Evolutionary conservation across 2,329 filamentous ascomycete species (phyloP).

Genomic region (Exophiala aquamarina): DNA sequence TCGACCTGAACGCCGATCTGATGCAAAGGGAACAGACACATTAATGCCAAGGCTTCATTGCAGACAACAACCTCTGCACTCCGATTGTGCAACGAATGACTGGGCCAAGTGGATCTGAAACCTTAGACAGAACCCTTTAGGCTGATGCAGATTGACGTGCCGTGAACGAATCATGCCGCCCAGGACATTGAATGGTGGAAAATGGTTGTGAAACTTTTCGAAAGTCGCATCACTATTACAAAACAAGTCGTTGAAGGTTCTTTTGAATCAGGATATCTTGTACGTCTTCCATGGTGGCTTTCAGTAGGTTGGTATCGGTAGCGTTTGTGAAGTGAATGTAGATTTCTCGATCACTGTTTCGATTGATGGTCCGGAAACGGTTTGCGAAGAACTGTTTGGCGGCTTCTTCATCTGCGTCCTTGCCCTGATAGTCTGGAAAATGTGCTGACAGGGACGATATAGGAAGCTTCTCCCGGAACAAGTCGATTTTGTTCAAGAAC

Average conservation of each 20-base stretch:
- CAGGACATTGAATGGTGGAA: neutral
- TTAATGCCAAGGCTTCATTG: neutral
- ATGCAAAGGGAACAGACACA: too few species aligned
- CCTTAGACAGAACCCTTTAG: neutral
- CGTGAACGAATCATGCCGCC: constrained; percentile 8
- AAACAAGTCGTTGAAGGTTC: constrained; percentile 75
- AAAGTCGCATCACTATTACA: constrained; percentile 46
- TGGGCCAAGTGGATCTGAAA: neutral
- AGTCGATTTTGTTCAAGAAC: constrained; percentile 85
- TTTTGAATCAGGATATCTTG: constrained; percentile 87
- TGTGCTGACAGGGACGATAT: constrained; percentile 70
- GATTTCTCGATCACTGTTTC: constrained; percentile 57
- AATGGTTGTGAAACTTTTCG: too few species aligned
- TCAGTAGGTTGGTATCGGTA: constrained; percentile 70
- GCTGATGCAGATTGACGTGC: neutral
- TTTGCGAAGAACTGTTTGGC: constrained; percentile 80
- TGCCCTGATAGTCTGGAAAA: constrained; percentile 76
- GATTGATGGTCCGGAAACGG: constrained; percentile 75
- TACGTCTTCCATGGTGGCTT: constrained; percentile 82
- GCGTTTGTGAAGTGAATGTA: constrained; percentile 62
- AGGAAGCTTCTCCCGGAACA: constrained; percentile 75
- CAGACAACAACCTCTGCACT: neutral
- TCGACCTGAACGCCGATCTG: too few species aligned
- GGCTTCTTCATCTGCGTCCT: constrained; percentile 69
- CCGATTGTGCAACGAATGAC: constrained; percentile 4